Base-by-base conservation (phyloP, 257 asterid genomes). In the Cynanchum wilfordii region DNA sequence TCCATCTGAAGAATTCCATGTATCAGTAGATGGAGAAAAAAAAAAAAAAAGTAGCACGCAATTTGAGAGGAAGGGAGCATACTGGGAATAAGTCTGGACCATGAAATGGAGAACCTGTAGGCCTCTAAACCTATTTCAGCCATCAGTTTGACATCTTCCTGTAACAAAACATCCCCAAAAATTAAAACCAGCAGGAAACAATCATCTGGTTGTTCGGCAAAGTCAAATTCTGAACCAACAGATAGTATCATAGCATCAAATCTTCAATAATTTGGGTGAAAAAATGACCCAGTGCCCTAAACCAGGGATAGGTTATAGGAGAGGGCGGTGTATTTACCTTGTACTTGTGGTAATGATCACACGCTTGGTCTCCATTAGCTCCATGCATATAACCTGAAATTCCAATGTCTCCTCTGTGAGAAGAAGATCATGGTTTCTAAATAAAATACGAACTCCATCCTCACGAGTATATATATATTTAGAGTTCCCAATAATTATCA, bases 281-380 rank as follows among this genome's bases (percentile, higher is more conserved):
- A 33, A 33, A 36, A 19, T 2, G 40, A 2, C 40, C 40, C 40
- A 36, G 40, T 36, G 40, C 40, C 40, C 20, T 44, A 45, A 22
- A 19, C 51, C n/a, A 49, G 30, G 40, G n/a, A n/a, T n/a, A 64
- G 24, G 47, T n/a, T n/a, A n/a, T n/a, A 4, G 57, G 22, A 56
- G 51, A 1, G 19, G 3, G 24, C 38, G 17, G 40, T 36, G 40
- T 19, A 49, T 30, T 2, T 27, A 77, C 84, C 81, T 73, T 80
- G 77, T 80, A 80, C 66, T 77, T 80, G 71, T 77, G 84, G 44
- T 80, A 80, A 16, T 68, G 71, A 68, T 80, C 84, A 55, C 81
- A 80, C 5, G 84, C 75, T 67, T 24, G 40, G 29, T 80, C 84
- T 63, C 76, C 84, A n/a, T 62, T 77, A 38, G 71, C 81, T 20